Evolutionary conservation across 2,329 filamentous ascomycete genomes (phyloP), one percentile per base, ranked within the genome.

Genomic region (Nectriaceae sp.): DNA sequence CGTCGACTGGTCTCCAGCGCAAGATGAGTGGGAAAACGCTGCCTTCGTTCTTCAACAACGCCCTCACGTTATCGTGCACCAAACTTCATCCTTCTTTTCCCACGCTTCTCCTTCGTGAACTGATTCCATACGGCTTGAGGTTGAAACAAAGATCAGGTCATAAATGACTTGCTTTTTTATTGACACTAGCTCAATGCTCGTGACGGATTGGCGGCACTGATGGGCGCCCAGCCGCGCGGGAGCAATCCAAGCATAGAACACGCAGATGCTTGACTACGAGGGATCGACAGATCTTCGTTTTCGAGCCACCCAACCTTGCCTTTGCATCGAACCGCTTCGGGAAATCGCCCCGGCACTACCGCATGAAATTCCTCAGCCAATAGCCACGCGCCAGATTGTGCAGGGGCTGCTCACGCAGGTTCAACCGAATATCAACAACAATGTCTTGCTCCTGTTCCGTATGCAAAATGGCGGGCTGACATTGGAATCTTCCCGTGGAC

Each of bases 201-300:
- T 29, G 6, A 13, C 24, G 24, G 24, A 29, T n/a, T n/a, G 24
- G 6, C 24, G 24, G 24, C 24, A 29, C 6, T 43, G 36, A 42
- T 43, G 45, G 42, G 40, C 44, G 48, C 42, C 52, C 21, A 56
- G 46, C 50, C 37, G 45, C 49, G 50, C 52, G 43, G 42, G 48
- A 46, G 37, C 39, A 37, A 38, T 40, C 26, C 16, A n/a, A n/a
- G n/a, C n/a, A n/a, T n/a, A n/a, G n/a, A n/a, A n/a, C n/a, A n/a
- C 11, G 8, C 33, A 19, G 13, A 5, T 36, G 13, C 13, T 16
- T n/a, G 8, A 11, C n/a, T 15, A n/a, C n/a, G n/a, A n/a, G 44
- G 48, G 60, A 63, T 63, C 60, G 60, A 60, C 60, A 46, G 58
- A 56, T 60, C 19, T 8, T 21, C 37, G 56, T 50, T 55, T 52